A percentile compares a stretch with the other conserved stretches of the same genome.
These are phyloP conservation scores for Lagenidium giganteum DNA, from an alignment of 352 stramenopile species.

Conservation along the genomic window DNA sequence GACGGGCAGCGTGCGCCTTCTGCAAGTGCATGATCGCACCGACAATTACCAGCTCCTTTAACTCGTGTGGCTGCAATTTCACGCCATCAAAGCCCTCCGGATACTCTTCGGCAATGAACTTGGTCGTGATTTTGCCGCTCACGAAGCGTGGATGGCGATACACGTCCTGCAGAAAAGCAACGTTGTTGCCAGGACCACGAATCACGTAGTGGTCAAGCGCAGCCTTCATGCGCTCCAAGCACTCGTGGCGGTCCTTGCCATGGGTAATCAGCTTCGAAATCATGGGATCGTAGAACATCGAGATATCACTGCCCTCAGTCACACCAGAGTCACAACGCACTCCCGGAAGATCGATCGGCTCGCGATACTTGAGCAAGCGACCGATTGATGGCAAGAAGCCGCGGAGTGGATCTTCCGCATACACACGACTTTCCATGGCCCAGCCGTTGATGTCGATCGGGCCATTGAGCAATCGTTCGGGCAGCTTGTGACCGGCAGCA, in stretches of 20 bases:
- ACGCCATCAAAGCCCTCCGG: constrained; percentile 92
- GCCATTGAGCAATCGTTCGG: constrained; percentile 66
- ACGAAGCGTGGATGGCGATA: constrained; percentile 88
- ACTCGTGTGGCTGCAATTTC: constrained; percentile 48
- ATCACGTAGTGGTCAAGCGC: constrained; percentile 96
- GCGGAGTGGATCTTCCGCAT: constrained; percentile 95
- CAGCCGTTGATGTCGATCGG: constrained; percentile 57
- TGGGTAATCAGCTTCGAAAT: constrained; percentile 94
- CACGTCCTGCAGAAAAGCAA: constrained; percentile 92
- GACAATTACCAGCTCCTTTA: constrained; percentile 69
- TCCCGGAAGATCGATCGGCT: constrained; percentile 70
- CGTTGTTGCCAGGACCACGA: constrained; percentile 92
- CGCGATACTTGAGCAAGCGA: constrained; percentile 89
- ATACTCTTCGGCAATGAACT: constrained; percentile 96
- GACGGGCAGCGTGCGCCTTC: constrained; percentile 23
- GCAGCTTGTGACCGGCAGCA: constrained; percentile 87
- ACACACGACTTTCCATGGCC: constrained; percentile 94
- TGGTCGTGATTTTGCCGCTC: constrained; percentile 93
- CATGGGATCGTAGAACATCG: constrained; percentile 96
- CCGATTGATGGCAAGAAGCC: constrained; percentile 95
- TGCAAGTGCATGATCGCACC: constrained; percentile 71
- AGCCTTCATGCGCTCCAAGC: constrained; percentile 79
- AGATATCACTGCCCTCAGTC: constrained; percentile 89
- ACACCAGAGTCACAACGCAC: constrained; percentile 93
- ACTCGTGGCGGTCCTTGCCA: constrained; percentile 69